These are phyloP conservation scores for Neurospora sp. DNA, from an alignment of 495 filamentous ascomycete genomes.

Conservation along the genomic window DNA sequence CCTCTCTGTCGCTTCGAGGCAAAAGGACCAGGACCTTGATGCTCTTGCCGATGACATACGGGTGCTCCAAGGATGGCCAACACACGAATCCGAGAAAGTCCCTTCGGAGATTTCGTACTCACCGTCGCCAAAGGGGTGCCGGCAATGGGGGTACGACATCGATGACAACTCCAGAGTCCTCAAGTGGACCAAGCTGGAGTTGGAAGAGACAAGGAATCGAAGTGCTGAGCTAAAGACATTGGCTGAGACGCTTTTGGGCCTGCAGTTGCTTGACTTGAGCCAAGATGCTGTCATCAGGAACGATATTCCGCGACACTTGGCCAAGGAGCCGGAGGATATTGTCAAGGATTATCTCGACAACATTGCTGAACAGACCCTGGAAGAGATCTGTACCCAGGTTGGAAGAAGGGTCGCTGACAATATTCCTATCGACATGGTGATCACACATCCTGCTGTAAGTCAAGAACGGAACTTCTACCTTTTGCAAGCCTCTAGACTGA, in stretches of 20 bases:
- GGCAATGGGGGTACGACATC: slow-evolving; percentile 27
- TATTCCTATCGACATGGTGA: slow-evolving; percentile 21
- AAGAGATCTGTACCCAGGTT: slow-evolving; percentile 7
- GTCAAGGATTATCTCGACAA: slow-evolving; percentile 22
- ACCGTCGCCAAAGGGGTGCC: slow-evolving; percentile 6
- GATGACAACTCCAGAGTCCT: slow-evolving; percentile 21
- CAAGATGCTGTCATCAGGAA: slow-evolving; percentile 9
- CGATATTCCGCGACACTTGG: slow-evolving; percentile 20
- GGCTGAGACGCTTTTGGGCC: slow-evolving; percentile 9
- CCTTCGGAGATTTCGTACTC: slow-evolving; percentile 25
- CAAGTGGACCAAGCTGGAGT: slow-evolving; percentile 24
- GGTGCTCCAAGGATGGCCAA: slow-evolving; percentile 19
- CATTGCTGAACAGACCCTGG: slow-evolving; percentile 14
- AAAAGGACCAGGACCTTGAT: slow-evolving; percentile 8
- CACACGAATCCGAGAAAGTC: slow-evolving; percentile 13
- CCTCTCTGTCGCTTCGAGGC: slow-evolving; percentile 5
- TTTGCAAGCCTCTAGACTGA: neutral
- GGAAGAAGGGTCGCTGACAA: slow-evolving; percentile 6
- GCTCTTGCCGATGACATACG: slow-evolving; percentile 11
- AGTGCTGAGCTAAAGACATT: slow-evolving; percentile 9
- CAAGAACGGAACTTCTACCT: neutral
- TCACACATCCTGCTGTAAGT: slow-evolving; percentile 27
- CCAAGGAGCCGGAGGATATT: slow-evolving; percentile 23
- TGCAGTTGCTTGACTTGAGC: slow-evolving; percentile 9
- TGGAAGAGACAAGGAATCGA: slow-evolving; percentile 12